Conservation (phyloP, 768 basidiomycete genomes). For the Pilatotrama ljubarskyi region DNA sequence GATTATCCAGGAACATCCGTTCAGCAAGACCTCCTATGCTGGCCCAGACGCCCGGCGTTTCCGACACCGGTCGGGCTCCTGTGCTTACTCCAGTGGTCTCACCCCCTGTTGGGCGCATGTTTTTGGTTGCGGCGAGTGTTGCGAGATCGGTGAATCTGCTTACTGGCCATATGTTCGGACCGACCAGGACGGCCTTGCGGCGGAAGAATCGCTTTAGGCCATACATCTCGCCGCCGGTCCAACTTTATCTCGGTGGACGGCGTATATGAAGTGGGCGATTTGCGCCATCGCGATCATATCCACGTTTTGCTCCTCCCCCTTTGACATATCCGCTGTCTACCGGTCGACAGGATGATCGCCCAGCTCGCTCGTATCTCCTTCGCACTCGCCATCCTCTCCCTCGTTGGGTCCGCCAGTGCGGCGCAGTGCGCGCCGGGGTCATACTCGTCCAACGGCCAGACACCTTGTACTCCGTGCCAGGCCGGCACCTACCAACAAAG, state of each 20-base stretch:
- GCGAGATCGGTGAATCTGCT: neutral
- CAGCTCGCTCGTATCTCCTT: neutral
- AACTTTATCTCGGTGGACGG: too few species aligned
- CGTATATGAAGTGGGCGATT: too few species aligned
- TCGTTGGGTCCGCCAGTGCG: neutral
- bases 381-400: neutral
- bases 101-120: neutral
- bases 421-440: conserved; percentile 16
- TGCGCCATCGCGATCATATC: too few species aligned
- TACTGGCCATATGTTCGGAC: too few species aligned
- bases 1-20: neutral
- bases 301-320: neutral
- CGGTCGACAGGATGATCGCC: neutral
- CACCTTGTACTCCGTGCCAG: conserved; percentile 7
- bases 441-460: conserved; percentile 15
- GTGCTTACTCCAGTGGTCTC: neutral
- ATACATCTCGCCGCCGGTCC: too few species aligned
- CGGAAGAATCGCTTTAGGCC: too few species aligned
- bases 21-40: neutral
- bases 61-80: neutral
- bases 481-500: conserved; percentile 14
- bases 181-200: too few species aligned
- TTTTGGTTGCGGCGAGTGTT: neutral
- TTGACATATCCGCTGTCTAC: neutral
- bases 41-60: neutral